A percentile compares a stretch with the other conserved stretches of the same genome.
Evolutionary conservation across 2,329 filamentous ascomycete genomes (phyloP).

Genomic region (Fusarium brevicatenulatum): DNA sequence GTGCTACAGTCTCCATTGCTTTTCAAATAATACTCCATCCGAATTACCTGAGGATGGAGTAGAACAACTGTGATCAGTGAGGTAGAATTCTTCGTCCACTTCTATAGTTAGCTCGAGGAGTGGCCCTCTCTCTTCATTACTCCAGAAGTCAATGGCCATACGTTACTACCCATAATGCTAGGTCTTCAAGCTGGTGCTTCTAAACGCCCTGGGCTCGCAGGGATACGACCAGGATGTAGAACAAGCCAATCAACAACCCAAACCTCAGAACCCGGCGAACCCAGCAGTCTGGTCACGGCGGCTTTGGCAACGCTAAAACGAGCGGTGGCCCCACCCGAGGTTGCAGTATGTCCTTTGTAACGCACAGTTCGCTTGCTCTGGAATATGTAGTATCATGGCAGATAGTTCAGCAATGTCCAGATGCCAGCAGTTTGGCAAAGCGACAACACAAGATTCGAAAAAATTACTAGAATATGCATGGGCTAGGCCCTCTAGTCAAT

Average conservation of each 20-base stretch:
- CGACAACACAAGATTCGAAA: neutral
- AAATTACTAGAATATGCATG: neutral
- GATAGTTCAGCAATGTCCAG: neutral
- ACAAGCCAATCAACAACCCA: slow-evolving; percentile 38
- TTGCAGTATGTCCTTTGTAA: slow-evolving; percentile 30
- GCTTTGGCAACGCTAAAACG: slow-evolving; percentile 45
- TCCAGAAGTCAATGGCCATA: slow-evolving; percentile 7
- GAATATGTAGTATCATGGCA: neutral
- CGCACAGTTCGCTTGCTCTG: slow-evolving; percentile 16
- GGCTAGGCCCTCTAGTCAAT: neutral
- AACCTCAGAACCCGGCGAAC: slow-evolving; percentile 41
- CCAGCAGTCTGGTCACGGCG: slow-evolving; percentile 51
- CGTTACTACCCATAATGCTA: neutral
- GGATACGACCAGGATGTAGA: slow-evolving; percentile 20
- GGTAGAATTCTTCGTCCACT: slow-evolving; percentile 4
- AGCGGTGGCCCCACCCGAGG: slow-evolving; percentile 39
- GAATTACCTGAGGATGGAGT: slow-evolving; percentile 13
- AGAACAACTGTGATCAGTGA: neutral
- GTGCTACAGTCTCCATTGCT: slow-evolving; percentile 8
- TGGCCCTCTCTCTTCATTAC: slow-evolving; percentile 9
- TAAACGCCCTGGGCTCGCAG: slow-evolving; percentile 34
- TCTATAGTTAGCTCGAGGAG: slow-evolving; percentile 24
- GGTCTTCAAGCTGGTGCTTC: slow-evolving; percentile 20
- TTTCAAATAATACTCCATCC: neutral
- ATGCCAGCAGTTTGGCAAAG: neutral